Evolutionary conservation across 495 filamentous ascomycete species (phyloP).

Genomic region (Aspergillus hancockii): DNA sequence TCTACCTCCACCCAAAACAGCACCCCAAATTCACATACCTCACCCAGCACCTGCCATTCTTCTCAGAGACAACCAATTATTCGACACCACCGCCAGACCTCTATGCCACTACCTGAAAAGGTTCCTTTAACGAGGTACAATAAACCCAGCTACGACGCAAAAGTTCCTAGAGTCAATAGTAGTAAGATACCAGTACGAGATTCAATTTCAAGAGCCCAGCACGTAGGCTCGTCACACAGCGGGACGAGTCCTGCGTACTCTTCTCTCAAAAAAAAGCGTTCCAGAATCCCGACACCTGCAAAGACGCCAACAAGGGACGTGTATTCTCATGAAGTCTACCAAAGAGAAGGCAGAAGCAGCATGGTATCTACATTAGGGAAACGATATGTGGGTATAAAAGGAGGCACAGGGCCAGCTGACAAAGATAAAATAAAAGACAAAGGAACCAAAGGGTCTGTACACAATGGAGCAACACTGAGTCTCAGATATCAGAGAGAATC

Average conservation of each 20-base stretch:
- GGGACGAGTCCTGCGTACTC: neutral
- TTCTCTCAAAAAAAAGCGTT: slow-evolving; percentile 2
- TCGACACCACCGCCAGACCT: neutral
- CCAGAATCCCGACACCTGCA: slow-evolving; percentile 22
- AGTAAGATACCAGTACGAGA: neutral
- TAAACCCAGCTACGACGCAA: neutral
- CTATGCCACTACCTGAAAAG: neutral
- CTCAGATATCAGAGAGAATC: neutral
- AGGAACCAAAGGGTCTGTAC: neutral
- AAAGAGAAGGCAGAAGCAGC: slow-evolving; percentile 19
- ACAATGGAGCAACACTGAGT: neutral
- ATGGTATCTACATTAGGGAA: slow-evolving; percentile 16
- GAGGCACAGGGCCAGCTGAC: neutral
- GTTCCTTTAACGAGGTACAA: neutral
- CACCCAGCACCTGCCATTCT: neutral
- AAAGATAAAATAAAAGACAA: neutral
- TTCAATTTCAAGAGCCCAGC: neutral
- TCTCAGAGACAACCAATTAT: neutral
- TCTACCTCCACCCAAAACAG: neutral
- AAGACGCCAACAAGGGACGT: slow-evolving; percentile 10
- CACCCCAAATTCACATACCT: neutral
- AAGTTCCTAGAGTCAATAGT: neutral
- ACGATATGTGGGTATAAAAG: slow-evolving; percentile 1
- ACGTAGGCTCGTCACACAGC: neutral
- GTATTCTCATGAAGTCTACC: slow-evolving; percentile 20